Percentiles rank a stretch among this genome's conserved stretches.
Evolutionary conservation across 495 filamentous ascomycete genomes (phyloP).

Genomic region (Penicillium manginii): DNA sequence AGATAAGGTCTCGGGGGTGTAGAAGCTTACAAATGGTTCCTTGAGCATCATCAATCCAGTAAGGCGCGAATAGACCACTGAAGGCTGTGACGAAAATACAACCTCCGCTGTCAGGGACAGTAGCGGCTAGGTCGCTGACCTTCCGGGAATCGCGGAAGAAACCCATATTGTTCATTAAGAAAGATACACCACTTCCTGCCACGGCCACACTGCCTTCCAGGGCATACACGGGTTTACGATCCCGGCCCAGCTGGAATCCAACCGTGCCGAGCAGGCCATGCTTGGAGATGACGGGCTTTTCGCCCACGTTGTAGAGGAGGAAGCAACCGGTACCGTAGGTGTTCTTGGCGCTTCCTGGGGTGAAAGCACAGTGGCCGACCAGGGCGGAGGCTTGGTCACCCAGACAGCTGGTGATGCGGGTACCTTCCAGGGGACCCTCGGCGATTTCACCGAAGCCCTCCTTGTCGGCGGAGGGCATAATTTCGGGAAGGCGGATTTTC

Average conservation of each 20-base stretch:
- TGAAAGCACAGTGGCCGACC: slow-evolving; percentile 91
- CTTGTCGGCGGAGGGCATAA: slow-evolving; percentile 82
- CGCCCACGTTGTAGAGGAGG: slow-evolving; percentile 90
- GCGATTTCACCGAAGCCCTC: slow-evolving; percentile 73
- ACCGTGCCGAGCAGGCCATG: slow-evolving; percentile 89
- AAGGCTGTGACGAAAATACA: slow-evolving; percentile 96
- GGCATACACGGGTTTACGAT: slow-evolving; percentile 79
- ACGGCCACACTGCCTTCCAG: slow-evolving; percentile 93
- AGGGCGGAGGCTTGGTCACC: slow-evolving; percentile 93
- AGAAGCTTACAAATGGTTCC: slow-evolving; percentile 79
- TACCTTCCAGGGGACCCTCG: slow-evolving; percentile 69
- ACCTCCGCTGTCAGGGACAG: slow-evolving; percentile 86
- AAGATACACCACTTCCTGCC: slow-evolving; percentile 87
- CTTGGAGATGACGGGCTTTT: slow-evolving; percentile 86
- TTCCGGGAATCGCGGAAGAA: slow-evolving; percentile 78
- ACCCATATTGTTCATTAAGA: slow-evolving; percentile 86
- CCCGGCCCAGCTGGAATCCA: slow-evolving; percentile 70
- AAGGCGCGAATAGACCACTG: slow-evolving; percentile 94
- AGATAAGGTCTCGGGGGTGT: background rate
- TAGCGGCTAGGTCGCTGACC: slow-evolving; percentile 80
- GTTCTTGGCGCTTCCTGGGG: slow-evolving; percentile 87
- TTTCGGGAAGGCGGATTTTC: slow-evolving; percentile 80
- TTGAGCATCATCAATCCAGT: slow-evolving; percentile 96
- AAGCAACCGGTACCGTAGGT: slow-evolving; percentile 98
- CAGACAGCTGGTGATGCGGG: slow-evolving; percentile 83